Percentiles rank a stretch among this genome's conserved stretches.
Evolutionary conservation across 2,329 filamentous ascomycete genomes (phyloP).

Genomic region (Botrytis pseudocinerea): DNA sequence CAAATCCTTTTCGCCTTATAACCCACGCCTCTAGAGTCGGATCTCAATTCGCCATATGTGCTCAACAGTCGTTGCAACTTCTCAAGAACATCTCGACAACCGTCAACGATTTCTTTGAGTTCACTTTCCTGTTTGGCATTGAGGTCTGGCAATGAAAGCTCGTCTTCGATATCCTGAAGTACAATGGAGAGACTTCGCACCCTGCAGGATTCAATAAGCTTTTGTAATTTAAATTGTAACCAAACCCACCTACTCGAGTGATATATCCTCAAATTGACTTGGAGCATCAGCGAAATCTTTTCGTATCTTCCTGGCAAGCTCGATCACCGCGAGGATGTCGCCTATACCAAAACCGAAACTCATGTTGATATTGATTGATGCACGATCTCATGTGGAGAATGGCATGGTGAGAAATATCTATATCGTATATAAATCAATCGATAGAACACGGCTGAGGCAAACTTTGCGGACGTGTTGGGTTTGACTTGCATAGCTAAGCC

Average conservation of each 20-base stretch:
- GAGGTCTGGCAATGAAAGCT: conserved; percentile 29
- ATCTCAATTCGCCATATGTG: conserved; percentile 23
- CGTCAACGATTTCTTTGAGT: conserved; percentile 27
- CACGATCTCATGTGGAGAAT: background rate
- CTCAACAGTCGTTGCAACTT: conserved; percentile 23
- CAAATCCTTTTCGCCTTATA: conserved; percentile 31
- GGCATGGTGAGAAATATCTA: background rate
- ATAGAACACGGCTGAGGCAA: background rate
- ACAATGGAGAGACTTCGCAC: conserved; percentile 25
- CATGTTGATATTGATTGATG: conserved; percentile 28
- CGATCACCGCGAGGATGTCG: conserved; percentile 38
- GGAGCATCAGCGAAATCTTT: conserved; percentile 38
- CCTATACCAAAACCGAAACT: conserved; percentile 41
- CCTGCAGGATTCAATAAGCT: background rate
- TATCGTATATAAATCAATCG: background rate
- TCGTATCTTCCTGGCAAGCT: conserved; percentile 36
- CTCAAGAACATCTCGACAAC: conserved; percentile 29
- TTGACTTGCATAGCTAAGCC: background rate
- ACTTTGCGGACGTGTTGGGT: background rate
- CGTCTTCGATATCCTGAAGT: conserved; percentile 29
- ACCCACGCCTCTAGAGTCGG: conserved; percentile 16
- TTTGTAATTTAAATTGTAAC: background rate
- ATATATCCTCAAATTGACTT: conserved; percentile 33
- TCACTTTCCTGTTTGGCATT: conserved; percentile 29
- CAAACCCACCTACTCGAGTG: conserved; percentile 12